Percentiles rank a stretch among this genome's conserved stretches.
These are phyloP conservation scores for Phytophthora palmivora DNA, from an alignment of 352 stramenopile species.

Conservation along the genomic window DNA sequence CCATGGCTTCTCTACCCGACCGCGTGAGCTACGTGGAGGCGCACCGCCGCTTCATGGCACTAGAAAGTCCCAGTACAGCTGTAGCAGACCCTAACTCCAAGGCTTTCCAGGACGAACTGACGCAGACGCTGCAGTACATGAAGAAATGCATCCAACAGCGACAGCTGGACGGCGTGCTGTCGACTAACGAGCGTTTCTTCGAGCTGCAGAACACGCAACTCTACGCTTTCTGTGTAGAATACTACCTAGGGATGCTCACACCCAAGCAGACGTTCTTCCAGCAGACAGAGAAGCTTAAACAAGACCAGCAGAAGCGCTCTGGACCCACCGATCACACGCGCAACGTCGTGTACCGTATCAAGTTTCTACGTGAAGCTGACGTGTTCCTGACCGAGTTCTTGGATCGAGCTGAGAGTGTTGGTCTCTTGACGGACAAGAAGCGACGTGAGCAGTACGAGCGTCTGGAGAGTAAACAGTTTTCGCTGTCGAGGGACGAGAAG, in stretches of 20 bases:
- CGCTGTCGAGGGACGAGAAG: constrained; percentile 79
- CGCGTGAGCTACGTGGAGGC: constrained; percentile 42
- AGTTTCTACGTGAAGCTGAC: constrained; percentile 74
- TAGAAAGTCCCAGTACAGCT: constrained; percentile 21
- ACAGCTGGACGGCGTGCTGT: constrained; percentile 69
- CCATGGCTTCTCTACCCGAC: constrained; percentile 27
- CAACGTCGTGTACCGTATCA: constrained; percentile 71
- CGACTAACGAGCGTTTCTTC: constrained; percentile 77
- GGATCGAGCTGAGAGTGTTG: constrained; percentile 67
- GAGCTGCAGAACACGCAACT: constrained; percentile 86
- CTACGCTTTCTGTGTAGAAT: constrained; percentile 84
- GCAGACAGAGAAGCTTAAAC: constrained; percentile 13
- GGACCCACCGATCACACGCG: constrained; percentile 54
- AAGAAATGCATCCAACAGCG: constrained; percentile 60
- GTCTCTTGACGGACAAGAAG: constrained; percentile 72
- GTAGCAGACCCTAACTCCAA: constrained; percentile 34
- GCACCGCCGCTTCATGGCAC: constrained; percentile 31
- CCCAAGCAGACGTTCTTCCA: constrained; percentile 84
- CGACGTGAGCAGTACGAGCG: constrained; percentile 80
- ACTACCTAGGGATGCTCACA: constrained; percentile 79
- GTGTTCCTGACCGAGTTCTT: constrained; percentile 83
- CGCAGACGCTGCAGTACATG: constrained; percentile 25
- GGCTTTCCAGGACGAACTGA: constrained; percentile 37
- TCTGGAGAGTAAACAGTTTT: constrained; percentile 71
- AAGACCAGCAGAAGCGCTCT: constrained; percentile 17